Percentiles rank a stretch among this genome's conserved stretches.
Conservation (phyloP, 2,329 filamentous ascomycete genomes). For the Colletotrichum noveboracense region DNA sequence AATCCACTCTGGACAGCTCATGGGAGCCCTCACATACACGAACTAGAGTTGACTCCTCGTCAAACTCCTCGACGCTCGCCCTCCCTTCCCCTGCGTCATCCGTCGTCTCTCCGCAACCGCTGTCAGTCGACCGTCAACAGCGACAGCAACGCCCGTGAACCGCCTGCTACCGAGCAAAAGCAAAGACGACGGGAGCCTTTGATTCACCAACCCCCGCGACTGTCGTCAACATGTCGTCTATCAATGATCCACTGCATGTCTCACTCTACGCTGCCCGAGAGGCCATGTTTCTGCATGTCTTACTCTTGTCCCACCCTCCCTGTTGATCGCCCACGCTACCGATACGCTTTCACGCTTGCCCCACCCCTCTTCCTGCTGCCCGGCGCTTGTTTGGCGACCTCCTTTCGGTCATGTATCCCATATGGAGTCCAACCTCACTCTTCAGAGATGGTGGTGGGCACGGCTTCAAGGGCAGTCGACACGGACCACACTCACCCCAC, state of each 20-base stretch:
- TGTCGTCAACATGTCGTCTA: constrained; percentile 17
- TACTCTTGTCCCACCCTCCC: constrained; percentile 25
- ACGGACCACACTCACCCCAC: neutral
- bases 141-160: neutral
- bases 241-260: constrained; percentile 40
- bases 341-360: constrained; percentile 24
- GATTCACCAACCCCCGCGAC: neutral
- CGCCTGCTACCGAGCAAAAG: constrained; percentile 1
- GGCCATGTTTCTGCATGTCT: constrained; percentile 38
- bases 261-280: constrained; percentile 39
- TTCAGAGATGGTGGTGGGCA: neutral
- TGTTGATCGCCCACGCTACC: constrained; percentile 23
- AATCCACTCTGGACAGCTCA: constrained; percentile 2
- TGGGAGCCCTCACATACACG: constrained; percentile 14
- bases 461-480: neutral
- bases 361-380: constrained; percentile 12
- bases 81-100: neutral
- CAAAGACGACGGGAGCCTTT: neutral
- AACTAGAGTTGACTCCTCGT: neutral
- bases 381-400: constrained; percentile 21
- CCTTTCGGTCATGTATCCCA: neutral
- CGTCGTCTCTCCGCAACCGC: neutral
- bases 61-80: neutral
- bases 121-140: neutral
- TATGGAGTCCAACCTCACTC: neutral